Evolutionary conservation across 129 eudicot species (phyloP).

Genomic region (Lactuca sativa): DNA sequence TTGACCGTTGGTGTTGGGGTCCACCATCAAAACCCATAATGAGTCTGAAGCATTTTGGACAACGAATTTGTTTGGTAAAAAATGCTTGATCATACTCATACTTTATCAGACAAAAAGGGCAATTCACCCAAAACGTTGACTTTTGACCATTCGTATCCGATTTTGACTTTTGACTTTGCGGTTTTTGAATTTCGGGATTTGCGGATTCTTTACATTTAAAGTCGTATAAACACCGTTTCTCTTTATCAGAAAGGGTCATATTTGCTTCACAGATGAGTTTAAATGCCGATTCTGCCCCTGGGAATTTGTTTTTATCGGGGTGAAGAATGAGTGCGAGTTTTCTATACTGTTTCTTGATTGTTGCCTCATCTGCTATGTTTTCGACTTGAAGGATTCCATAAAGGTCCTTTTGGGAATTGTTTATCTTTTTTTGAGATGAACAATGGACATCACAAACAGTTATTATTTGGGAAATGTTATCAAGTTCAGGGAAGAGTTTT

Average conservation of each 20-base stretch:
- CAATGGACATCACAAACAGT: slow-evolving; percentile 86
- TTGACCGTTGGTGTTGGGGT: slow-evolving; percentile 10
- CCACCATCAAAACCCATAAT: slow-evolving; percentile 41
- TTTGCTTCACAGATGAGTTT: slow-evolving; percentile 82
- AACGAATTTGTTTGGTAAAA: slow-evolving; percentile 35
- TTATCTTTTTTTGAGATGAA: slow-evolving; percentile 51
- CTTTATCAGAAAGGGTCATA: slow-evolving; percentile 62
- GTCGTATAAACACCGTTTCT: slow-evolving; percentile 53
- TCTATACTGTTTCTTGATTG: slow-evolving; percentile 74
- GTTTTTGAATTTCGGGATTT: slow-evolving; percentile 25
- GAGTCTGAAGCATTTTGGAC: slow-evolving; percentile 43
- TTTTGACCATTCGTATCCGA: slow-evolving; percentile 28
- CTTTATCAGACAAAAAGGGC: slow-evolving; percentile 45
- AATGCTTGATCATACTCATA: slow-evolving; percentile 34
- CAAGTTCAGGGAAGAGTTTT: slow-evolving; percentile 64
- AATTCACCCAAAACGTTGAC: slow-evolving; percentile 47
- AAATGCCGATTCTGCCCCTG: slow-evolving; percentile 97
- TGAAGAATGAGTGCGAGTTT: slow-evolving; percentile 83
- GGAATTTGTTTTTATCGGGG: slow-evolving; percentile 87
- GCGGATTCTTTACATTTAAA: slow-evolving; percentile 29
- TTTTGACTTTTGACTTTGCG: slow-evolving; percentile 35
- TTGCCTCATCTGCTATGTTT: slow-evolving; percentile 55
- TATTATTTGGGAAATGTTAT: slow-evolving; percentile 66
- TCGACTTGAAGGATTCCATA: slow-evolving; percentile 86
- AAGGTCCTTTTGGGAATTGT: slow-evolving; percentile 54